Base-by-base conservation (phyloP, 2,329 filamentous ascomycete genomes). In the Colletotrichum sp. region DNA sequence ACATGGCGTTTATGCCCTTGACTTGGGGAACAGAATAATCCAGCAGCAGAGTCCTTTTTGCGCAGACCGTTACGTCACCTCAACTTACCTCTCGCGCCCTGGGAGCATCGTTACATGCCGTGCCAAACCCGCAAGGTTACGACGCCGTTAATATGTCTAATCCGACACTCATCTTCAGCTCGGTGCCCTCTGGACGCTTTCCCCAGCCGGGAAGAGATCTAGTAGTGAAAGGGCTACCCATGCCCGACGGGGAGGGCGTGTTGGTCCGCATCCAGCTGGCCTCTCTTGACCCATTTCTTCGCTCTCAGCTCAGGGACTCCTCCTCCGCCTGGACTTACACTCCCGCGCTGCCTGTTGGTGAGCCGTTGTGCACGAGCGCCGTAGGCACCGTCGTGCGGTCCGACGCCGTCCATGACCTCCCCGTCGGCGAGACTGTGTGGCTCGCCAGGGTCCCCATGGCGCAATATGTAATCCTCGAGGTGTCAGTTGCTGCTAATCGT, bases 251-350 rank as follows among this genome's bases (percentile, higher is more conserved):
- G 16, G 49, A 69, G 5, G 66, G 66, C n/a, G 66, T 69, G n/a
- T 32, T 69, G 15, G 52, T 69, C 19, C 52, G 66, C 32, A 30
- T 69, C 8, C 29, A 59, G 4, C 52, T 69, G 30, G 87, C 92
- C 79, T 94, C 93, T 69, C 93, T 92, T 84, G 94, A 95, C 83
- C 94, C 94, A 8, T 95, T 95, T 87, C 91, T 94, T 86, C 92
- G 94, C 65, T 92, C 92, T 74, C 90, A 90, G 78, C 94, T 96
- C 93, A 90, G 93, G 49, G 81, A 86, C 39, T 81, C 55, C 7
- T 11, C 92, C 79, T 69, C 66, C 3, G 11, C 16, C n/a, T 61
- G 15, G 22, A 69, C 52, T 19, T 69, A 69, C 52, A 13, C 39
- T 7, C 52, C 66, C 9, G 52, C 66, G n/a, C 32, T 69, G 4